phyloP scores from a whole-genome alignment of 2,329 filamentous ascomycete species.

The Bipolaris victoriae region DNA sequence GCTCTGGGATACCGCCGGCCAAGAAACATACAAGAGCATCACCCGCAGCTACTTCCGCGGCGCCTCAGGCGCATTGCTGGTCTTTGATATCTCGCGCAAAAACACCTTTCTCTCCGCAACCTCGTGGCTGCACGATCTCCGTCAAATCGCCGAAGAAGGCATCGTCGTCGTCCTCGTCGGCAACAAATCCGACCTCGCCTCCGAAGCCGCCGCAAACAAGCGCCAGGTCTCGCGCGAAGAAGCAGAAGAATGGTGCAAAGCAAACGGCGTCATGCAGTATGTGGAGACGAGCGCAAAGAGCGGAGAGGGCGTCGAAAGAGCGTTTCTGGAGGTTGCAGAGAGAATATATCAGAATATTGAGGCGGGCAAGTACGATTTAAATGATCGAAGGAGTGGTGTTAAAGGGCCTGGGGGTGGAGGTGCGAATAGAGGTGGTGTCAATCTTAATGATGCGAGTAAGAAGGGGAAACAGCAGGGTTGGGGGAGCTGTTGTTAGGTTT shows the following conservation, averaged over 20 bases:
- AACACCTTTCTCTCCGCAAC: constrained; percentile 87
- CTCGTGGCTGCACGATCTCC: constrained; percentile 91
- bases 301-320: constrained; percentile 89
- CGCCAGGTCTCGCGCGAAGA: constrained; percentile 82
- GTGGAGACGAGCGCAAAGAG: constrained; percentile 97
- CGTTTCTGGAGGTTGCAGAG: constrained; percentile 92
- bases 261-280: constrained; percentile 88
- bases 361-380: constrained; percentile 90
- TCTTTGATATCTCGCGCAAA: constrained; percentile 90
- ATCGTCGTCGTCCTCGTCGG: constrained; percentile 95
- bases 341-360: constrained; percentile 97
- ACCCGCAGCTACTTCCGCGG: constrained; percentile 93
- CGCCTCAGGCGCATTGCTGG: constrained; percentile 76
- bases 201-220: constrained; percentile 61
- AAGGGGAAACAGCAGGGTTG: constrained; percentile 43
- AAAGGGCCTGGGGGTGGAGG: constrained; percentile 67
- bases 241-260: constrained; percentile 85
- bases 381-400: constrained; percentile 89
- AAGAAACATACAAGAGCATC: constrained; percentile 97
- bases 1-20: constrained; percentile 94
- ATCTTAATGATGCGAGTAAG: constrained; percentile 50
- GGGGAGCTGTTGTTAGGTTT: constrained; percentile 41
- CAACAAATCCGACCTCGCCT: constrained; percentile 87
- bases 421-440: constrained; percentile 51
- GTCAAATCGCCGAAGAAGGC: constrained; percentile 92